These are phyloP conservation scores for Macrophomina pseudophaseolina DNA, from an alignment of 2,329 filamentous ascomycete species.

Conservation along the genomic window DNA sequence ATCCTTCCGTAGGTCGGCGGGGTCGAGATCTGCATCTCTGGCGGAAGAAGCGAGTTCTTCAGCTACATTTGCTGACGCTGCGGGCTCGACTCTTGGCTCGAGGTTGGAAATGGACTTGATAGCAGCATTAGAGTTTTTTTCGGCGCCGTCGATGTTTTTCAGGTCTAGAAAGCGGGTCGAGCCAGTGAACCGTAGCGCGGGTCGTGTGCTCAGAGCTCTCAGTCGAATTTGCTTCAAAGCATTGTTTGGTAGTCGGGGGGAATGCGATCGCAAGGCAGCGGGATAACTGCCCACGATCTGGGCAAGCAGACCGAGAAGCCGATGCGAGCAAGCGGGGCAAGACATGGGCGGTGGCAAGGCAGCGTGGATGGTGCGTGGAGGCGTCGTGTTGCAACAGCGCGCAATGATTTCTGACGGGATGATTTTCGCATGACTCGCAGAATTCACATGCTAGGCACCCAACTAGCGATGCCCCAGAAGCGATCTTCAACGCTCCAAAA, in stretches of 20 bases:
- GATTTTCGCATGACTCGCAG: conserved; percentile 16
- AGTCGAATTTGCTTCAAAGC: background rate
- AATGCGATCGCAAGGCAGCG: background rate
- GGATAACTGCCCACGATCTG: background rate
- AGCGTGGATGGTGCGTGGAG: background rate
- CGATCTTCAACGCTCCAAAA: background rate
- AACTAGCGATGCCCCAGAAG: background rate
- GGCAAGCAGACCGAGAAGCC: background rate
- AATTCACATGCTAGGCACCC: background rate
- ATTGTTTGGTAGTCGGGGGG: background rate
- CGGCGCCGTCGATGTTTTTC: background rate
- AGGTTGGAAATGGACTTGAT: background rate
- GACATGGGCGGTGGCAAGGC: conserved; percentile 1
- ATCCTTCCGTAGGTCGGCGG: background rate
- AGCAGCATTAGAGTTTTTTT: background rate
- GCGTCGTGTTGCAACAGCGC: background rate
- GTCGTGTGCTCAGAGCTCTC: conserved; percentile 7
- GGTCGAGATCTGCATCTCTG: background rate
- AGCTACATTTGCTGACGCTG: background rate
- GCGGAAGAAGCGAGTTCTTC: background rate
- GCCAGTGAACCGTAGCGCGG: background rate
- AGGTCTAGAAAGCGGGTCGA: background rate
- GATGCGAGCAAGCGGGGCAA: conserved; percentile 5
- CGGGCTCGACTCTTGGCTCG: background rate
- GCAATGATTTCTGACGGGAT: background rate